Base-by-base conservation (phyloP, 2,329 filamentous ascomycete genomes). In the Neofusicoccum umdonicola region DNA sequence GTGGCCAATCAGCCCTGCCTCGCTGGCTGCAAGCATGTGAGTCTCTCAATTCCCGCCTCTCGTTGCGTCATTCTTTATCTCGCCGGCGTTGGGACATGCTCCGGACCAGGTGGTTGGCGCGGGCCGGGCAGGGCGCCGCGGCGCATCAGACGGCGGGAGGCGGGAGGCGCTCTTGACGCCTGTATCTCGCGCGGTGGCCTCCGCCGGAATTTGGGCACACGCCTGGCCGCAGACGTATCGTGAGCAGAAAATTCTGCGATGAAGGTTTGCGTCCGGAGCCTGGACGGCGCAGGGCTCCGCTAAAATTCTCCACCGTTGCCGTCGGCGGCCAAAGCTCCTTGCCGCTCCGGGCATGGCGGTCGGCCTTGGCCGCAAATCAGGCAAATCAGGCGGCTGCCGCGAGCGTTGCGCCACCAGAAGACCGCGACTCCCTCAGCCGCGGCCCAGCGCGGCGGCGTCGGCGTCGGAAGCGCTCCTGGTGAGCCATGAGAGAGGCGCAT, bases 321-420 rank as follows among this genome's bases (percentile, higher is more conserved):
- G 54, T 12, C 56, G 31, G 56, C 56, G 41, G 56, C 44, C 56
- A 45, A 60, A 60, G 56, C 56, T 60, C 56, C 56, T 60, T 60
- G 56, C 56, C 56, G 15, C 4, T 22, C 19, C 11, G n/a, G 56
- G 56, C 27, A 60, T 60, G 56, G 56, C 42, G 27, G 56, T 47
- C 41, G 56, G 56, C 4, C 56, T 60, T 48, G 31, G 56, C 56
- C 22, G 56, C 56, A 60, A 60, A 60, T 60, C 56, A 60, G 56
- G 56, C 56, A 60, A 60, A 60, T 60, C 56, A 60, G 56, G 56
- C 56, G 54, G 54, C 22, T 19, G 39, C 54, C 4, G 37, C 17
- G 22, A 15, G 52, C 52, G 39, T 19, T 39, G 22, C 19, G 34
- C 50, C 31, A 5, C 34, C 35, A 41, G 15, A n/a, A 19, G n/a